Evolutionary conservation across 495 filamentous ascomycete genomes (phyloP).

Genomic region (Hypoxylon fragiforme): DNA sequence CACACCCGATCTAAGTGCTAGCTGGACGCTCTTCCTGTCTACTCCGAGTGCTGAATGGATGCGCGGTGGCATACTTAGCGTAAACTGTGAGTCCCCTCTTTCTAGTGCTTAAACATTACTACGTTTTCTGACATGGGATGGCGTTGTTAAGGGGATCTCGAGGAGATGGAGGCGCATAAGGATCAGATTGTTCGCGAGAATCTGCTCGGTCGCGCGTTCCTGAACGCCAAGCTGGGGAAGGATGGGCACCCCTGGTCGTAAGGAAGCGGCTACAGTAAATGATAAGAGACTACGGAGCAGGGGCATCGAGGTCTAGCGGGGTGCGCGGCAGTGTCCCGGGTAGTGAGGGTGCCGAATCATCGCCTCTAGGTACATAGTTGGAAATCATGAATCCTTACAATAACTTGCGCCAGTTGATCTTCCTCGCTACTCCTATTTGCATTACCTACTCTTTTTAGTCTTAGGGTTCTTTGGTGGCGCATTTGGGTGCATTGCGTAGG

Average conservation of each 20-base stretch:
- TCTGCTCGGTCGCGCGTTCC: slow-evolving; percentile 32
- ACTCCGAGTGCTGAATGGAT: slow-evolving; percentile 43
- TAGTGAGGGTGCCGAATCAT: background rate
- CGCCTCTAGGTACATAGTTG: background rate
- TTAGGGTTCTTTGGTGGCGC: background rate
- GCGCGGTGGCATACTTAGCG: slow-evolving; percentile 38
- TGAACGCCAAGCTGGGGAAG: slow-evolving; percentile 20
- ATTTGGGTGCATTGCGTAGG: too few relatives aligned
- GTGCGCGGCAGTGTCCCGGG: too few relatives aligned
- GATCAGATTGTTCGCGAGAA: slow-evolving; percentile 41
- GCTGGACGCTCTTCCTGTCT: slow-evolving; percentile 44
- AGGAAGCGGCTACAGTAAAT: background rate
- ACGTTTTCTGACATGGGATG: slow-evolving; percentile 1
- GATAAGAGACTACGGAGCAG: background rate
- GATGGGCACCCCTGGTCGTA: slow-evolving; percentile 14
- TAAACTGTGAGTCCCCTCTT: slow-evolving; percentile 38
- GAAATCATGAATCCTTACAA: background rate
- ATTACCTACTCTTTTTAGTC: background rate
- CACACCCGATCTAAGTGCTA: slow-evolving; percentile 41
- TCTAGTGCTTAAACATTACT: background rate
- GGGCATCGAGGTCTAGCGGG: too few relatives aligned
- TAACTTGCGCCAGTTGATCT: background rate
- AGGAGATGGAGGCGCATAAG: slow-evolving; percentile 45
- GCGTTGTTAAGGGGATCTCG: slow-evolving; percentile 38
- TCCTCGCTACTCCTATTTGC: background rate